A percentile compares a stretch with the other conserved stretches of the same genome.
Evolutionary conservation across 2,329 filamentous ascomycete genomes (phyloP).

Genomic region (Pseudofabraea citricarpa): DNA sequence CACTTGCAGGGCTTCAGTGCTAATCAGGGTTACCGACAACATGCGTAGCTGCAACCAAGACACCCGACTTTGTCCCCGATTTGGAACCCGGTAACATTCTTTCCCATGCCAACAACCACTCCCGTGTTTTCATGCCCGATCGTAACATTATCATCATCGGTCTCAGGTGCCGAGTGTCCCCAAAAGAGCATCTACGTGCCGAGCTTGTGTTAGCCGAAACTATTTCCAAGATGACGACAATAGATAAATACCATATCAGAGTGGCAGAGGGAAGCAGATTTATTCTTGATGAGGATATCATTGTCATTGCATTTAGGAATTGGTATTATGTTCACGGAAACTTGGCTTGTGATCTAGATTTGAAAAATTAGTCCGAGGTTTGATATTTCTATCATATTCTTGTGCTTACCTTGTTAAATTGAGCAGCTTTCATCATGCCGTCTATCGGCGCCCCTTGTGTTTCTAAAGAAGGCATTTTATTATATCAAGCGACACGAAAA

Average conservation of each 20-base stretch:
- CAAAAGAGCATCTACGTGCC: constrained; percentile 3
- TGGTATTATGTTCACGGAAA: constrained; percentile 37
- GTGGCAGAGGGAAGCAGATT: constrained; percentile 33
- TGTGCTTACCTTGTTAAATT: constrained; percentile 2
- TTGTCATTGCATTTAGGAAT: constrained; percentile 36
- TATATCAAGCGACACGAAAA: neutral
- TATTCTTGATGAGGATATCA: constrained; percentile 33
- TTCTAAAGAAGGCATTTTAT: neutral
- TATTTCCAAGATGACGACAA: neutral
- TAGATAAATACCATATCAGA: constrained; percentile 23
- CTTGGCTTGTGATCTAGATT: constrained; percentile 20
- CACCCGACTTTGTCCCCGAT: neutral
- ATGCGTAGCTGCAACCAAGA: neutral
- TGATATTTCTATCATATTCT: too few relatives aligned
- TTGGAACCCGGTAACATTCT: neutral
- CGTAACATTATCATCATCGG: constrained; percentile 4
- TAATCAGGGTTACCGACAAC: neutral
- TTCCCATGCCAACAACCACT: neutral
- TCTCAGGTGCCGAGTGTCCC: neutral
- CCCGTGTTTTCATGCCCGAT: constrained; percentile 3
- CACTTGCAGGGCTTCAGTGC: neutral
- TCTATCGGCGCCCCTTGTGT: neutral
- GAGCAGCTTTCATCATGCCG: constrained; percentile 3
- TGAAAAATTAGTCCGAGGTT: too few relatives aligned
- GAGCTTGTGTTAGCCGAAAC: neutral